Evolutionary conservation across 2,329 filamentous ascomycete species (phyloP).

Genomic region (Colletotrichum simmondsii): DNA sequence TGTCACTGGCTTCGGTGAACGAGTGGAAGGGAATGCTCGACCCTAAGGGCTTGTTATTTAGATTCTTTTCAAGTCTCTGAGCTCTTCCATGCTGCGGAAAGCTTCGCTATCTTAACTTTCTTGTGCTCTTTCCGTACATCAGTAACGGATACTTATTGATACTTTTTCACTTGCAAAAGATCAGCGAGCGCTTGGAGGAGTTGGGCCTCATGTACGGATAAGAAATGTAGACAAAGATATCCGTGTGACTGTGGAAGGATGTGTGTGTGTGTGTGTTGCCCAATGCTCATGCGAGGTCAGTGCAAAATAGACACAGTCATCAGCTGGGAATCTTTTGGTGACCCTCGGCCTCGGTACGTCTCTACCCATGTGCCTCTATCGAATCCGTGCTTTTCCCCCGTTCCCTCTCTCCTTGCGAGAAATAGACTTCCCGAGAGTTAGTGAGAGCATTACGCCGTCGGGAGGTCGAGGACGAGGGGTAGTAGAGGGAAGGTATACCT

Average conservation of each 20-base stretch:
- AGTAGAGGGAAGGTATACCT: too few relatives aligned
- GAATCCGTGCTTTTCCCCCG: neutral
- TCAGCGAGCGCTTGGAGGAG: too few relatives aligned
- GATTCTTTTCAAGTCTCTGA: neutral
- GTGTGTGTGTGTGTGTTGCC: neutral
- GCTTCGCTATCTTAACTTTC: neutral
- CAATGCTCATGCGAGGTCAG: neutral
- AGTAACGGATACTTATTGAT: neutral
- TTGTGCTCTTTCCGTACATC: neutral
- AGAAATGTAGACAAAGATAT: neutral
- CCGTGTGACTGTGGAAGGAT: too few relatives aligned
- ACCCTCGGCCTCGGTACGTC: neutral
- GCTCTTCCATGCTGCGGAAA: neutral
- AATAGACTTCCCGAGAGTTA: slow-evolving; percentile 10
- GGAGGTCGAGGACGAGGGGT: neutral
- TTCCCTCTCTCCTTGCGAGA: neutral
- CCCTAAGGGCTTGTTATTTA: neutral
- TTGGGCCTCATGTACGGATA: neutral
- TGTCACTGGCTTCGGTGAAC: neutral
- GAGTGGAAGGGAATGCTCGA: neutral
- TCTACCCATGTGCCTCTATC: neutral
- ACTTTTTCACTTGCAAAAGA: neutral
- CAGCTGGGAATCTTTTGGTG: neutral
- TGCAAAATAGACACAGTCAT: neutral
- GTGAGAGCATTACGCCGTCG: neutral